Conservation (phyloP, 2,329 filamentous ascomycete species). For the Fonsecaea nubica region DNA sequence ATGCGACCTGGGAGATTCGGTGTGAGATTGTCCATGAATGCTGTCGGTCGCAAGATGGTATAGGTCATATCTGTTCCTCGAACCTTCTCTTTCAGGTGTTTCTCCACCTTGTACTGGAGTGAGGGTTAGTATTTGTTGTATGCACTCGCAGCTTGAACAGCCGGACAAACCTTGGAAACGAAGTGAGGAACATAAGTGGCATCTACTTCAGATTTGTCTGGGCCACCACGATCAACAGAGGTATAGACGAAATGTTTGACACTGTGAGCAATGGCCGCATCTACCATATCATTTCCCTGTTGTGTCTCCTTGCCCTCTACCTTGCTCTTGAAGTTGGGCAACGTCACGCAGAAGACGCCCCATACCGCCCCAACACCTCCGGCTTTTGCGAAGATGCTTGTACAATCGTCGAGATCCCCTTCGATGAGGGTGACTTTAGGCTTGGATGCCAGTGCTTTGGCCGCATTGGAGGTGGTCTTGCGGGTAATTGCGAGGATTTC, state of each 20-base stretch:
- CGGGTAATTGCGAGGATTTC: slow-evolving; percentile 60
- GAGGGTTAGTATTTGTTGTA: background rate
- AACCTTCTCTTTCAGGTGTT: slow-evolving; percentile 60
- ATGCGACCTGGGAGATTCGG: slow-evolving; percentile 57
- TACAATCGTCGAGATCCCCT: slow-evolving; percentile 62
- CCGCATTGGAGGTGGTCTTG: slow-evolving; percentile 58
- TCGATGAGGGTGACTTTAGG: slow-evolving; percentile 62
- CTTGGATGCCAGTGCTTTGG: slow-evolving; percentile 52
- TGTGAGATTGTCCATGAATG: slow-evolving; percentile 66
- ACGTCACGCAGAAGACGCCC: slow-evolving; percentile 69
- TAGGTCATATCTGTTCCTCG: slow-evolving; percentile 60
- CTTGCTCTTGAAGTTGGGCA: slow-evolving; percentile 49
- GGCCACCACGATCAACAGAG: slow-evolving; percentile 68
- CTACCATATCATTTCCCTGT: slow-evolving; percentile 66
- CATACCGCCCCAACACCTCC: slow-evolving; percentile 55
- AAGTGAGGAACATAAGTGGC: slow-evolving; percentile 68
- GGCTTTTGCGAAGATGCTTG: slow-evolving; percentile 58
- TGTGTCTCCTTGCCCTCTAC: slow-evolving; percentile 50
- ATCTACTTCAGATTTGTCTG: slow-evolving; percentile 58
- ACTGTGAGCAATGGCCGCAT: slow-evolving; percentile 61
- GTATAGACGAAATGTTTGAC: slow-evolving; percentile 69
- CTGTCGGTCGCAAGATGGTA: slow-evolving; percentile 67
- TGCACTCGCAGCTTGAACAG: background rate
- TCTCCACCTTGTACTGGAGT: slow-evolving; percentile 61
- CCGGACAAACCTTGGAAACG: slow-evolving; percentile 54